Percentiles rank a stretch among this genome's conserved stretches.
Evolutionary conservation across 331 rosid genomes (phyloP).

Genomic region (Cydonia oblonga): DNA sequence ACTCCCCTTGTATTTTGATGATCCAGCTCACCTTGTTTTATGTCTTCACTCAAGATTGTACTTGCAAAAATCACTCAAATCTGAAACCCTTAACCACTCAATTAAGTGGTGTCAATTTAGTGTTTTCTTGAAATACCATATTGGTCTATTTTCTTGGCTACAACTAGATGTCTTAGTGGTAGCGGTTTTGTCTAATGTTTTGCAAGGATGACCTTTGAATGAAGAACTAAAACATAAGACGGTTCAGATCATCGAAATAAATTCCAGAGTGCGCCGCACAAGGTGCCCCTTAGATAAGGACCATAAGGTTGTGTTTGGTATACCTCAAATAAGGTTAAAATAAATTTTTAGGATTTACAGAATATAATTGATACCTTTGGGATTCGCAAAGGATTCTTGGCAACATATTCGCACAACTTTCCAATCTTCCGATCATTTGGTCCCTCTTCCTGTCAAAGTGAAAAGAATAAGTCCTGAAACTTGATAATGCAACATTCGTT

Average conservation of each 20-base stretch:
- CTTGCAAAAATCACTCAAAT: background rate
- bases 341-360: background rate
- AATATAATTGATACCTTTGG: conserved; percentile 51
- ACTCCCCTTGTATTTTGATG: background rate
- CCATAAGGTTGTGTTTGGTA: background rate
- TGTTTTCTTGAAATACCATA: background rate
- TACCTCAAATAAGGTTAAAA: background rate
- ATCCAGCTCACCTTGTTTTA: background rate
- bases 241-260: background rate
- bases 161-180: background rate
- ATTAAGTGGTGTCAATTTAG: too few species aligned
- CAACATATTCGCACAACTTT: conserved; percentile 80
- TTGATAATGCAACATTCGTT: background rate
- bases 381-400: conserved; percentile 86
- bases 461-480: background rate
- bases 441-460: conserved; percentile 66
- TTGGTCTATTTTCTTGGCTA: background rate
- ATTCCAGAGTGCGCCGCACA: background rate
- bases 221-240: background rate
- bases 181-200: background rate
- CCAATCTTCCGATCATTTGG: conserved; percentile 86
- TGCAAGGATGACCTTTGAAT: background rate
- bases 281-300: background rate
- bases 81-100: background rate
- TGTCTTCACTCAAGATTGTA: background rate